Percentiles rank a stretch among this genome's conserved stretches.
Conservation (phyloP, 257 asterid species). For the Solanum dulcamara region DNA sequence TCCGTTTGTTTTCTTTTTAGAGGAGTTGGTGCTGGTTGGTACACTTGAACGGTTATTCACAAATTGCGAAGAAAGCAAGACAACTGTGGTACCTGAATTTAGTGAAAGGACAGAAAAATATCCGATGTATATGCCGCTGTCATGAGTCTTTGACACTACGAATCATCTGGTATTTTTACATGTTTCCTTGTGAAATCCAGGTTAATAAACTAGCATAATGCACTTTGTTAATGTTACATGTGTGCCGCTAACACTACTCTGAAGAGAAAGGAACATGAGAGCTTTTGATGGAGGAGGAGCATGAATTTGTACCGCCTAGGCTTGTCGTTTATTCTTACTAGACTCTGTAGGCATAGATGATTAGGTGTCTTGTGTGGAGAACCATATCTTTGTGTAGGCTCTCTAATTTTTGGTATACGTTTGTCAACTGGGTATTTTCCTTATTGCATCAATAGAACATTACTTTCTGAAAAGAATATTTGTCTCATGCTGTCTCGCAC, state of each 20-base stretch:
- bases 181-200: background rate
- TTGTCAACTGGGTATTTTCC: background rate
- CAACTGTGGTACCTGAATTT: background rate
- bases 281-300: background rate
- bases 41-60: background rate
- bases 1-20: background rate
- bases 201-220: background rate
- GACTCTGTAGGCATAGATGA: background rate
- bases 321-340: background rate
- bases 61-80: background rate
- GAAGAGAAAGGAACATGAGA: background rate
- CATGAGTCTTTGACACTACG: background rate
- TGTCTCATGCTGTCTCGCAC: background rate
- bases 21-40: background rate
- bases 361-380: background rate
- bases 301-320: background rate
- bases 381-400: background rate
- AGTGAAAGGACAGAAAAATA: background rate
- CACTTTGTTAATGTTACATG: background rate
- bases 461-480: background rate
- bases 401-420: background rate
- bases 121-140: background rate
- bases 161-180: background rate
- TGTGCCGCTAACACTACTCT: background rate
- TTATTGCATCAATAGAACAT: background rate